These are phyloP conservation scores for Oropetium thomaeum DNA, from an alignment of 176 grass and related monocot genomes.

Conservation along the genomic window DNA sequence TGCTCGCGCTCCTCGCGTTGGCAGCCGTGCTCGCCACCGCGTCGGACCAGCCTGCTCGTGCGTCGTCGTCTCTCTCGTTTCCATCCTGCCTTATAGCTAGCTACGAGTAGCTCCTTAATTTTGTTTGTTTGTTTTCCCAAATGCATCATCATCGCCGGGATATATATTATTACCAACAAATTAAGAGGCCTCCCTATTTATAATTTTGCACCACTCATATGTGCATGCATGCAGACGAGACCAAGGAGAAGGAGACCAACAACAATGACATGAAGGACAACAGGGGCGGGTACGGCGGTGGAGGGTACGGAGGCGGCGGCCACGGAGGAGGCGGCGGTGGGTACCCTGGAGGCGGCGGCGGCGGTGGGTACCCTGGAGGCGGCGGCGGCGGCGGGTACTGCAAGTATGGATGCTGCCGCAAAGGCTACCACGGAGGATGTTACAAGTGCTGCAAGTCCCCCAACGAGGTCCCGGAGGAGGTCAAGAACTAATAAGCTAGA, in stretches of 20 bases:
- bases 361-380: not conserved
- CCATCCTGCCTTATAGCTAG: too few species aligned
- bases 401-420: conserved; percentile 38
- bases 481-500: conserved; percentile 30
- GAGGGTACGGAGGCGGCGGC: not conserved
- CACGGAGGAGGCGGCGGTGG: not conserved
- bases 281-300: not conserved
- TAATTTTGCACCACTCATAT: too few species aligned
- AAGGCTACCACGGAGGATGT: conserved; percentile 35
- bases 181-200: too few species aligned
- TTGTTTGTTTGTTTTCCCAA: too few species aligned
- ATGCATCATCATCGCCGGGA: too few species aligned
- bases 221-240: not conserved
- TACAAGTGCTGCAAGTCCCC: conserved; percentile 35
- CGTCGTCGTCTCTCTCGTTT: not conserved
- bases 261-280: not conserved
- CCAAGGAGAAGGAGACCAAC: not conserved
- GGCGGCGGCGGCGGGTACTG: not conserved
- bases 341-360: not conserved
- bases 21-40: conserved; percentile 19
- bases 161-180: too few species aligned
- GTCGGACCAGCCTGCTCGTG: conserved; percentile 24
- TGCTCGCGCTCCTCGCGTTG: conserved; percentile 29
- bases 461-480: conserved; percentile 32
- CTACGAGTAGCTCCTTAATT: too few species aligned